Evolutionary conservation across 441 rosid genomes (phyloP).

Genomic region (Eruca vesicaria): DNA sequence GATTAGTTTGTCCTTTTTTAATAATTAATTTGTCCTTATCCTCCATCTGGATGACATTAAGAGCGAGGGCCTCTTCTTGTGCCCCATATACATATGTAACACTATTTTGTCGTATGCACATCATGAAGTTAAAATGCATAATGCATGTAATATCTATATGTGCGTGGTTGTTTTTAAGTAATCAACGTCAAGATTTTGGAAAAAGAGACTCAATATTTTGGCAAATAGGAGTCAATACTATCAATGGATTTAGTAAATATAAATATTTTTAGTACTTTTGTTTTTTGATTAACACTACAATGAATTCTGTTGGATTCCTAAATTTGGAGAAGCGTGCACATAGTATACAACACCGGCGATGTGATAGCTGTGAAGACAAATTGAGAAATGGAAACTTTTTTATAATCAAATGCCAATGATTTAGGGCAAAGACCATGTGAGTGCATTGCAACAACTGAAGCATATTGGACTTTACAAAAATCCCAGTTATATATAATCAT

Average conservation of each 20-base stretch:
- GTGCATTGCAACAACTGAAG: conserved; percentile 20
- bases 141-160: background rate
- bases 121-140: conserved; percentile 31
- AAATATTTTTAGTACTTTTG: background rate
- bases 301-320: background rate
- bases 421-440: conserved; percentile 31
- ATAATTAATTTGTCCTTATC: conserved; percentile 10
- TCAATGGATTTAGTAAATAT: background rate
- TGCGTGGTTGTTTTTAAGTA: background rate
- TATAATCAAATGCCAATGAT: conserved; percentile 32
- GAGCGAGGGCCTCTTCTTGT: conserved; percentile 26
- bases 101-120: conserved; percentile 30
- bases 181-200: background rate
- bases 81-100: conserved; percentile 11
- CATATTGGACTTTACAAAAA: conserved; percentile 18
- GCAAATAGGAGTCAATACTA: background rate
- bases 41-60: conserved; percentile 32
- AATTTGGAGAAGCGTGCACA: too few relatives aligned
- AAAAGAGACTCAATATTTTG: background rate
- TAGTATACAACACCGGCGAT: background rate
- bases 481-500: background rate
- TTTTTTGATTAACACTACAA: background rate
- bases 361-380: conserved; percentile 25
- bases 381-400: conserved; percentile 9
- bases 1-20: too few relatives aligned